These are phyloP conservation scores for Gastrodia elata DNA, from an alignment of 106 monocot genomes.

Conservation along the genomic window DNA sequence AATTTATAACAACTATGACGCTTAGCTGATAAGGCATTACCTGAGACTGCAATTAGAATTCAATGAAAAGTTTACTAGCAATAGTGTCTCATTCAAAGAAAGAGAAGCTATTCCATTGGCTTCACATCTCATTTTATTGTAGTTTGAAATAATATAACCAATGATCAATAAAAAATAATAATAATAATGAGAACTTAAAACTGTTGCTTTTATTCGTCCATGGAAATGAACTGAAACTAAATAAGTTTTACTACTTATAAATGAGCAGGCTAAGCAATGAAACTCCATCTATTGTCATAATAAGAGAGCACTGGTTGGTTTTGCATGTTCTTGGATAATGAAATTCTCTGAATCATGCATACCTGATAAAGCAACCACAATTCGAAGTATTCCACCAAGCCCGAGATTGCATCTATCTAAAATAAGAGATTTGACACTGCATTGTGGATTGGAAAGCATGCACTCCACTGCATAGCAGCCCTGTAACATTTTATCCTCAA, in stretches of 20 bases:
- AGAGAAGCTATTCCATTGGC: background rate
- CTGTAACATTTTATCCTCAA: conserved; percentile 22
- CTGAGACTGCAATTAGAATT: no score
- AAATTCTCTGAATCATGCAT: conserved; percentile 7
- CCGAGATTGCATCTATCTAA: conserved; percentile 68
- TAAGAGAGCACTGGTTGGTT: background rate
- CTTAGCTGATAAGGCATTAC: no score
- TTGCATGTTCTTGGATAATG: conserved; percentile 2
- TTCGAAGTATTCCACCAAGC: conserved; percentile 41
- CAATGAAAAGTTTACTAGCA: no score
- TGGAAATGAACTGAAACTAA: background rate
- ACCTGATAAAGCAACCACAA: conserved; percentile 66
- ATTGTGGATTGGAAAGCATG: conserved; percentile 39
- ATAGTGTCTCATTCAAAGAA: background rate
- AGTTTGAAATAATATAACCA: no score
- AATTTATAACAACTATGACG: background rate
- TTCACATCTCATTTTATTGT: no score
- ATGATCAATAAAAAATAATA: no score
- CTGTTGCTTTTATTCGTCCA: background rate
- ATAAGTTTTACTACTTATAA: background rate
- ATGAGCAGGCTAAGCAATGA: background rate
- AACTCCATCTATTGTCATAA: background rate
- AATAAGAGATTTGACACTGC: conserved; percentile 50
- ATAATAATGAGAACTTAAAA: no score
- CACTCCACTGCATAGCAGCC: conserved; percentile 34